Base-by-base conservation (phyloP, 441 rosid genomes). In the Croton setiger region DNA sequence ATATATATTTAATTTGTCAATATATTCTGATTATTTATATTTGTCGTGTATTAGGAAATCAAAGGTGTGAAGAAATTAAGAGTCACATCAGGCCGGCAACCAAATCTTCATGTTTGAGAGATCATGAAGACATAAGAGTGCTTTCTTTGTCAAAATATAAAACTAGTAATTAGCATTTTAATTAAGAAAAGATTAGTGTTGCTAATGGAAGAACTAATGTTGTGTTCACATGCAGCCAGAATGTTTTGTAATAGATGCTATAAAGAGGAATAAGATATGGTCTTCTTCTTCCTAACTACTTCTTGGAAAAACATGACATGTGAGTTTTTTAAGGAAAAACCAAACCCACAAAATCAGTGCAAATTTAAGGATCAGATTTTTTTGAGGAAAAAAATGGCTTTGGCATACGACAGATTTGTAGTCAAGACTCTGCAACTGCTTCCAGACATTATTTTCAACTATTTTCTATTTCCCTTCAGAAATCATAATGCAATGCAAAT, bases 31-130 rank as follows among this genome's bases (percentile, higher is more conserved):
- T 75, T 27, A 4, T 9, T 7, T 72, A 33, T 57, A 27, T 35
- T 60, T 48, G 44, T n/a, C 67, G 31, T 31, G 67, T 27, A 45
- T 12, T 18, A 35, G 31, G 23, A 72, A 72, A 76, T 73, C 64
- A 23, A 43, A 58, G 72, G 66, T 57, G 18, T 4, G 17, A 15
- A 63, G 31, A 21, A 7, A 51, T 51, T 66, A 76, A 62, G 36
- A 18, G 81, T 80, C 81, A 71, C 81, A 67, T 83, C 86, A 66
- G 7, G 47, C 81, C 81, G 79, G 81, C 81, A 76, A 76, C 82
- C 66, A 80, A 80, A 80, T 80, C 86, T 72, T 61, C 10, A 54
- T 17, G 18, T 68, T 80, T 78, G 78, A 83, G 67, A 57, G 37
- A 64, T 43, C 54, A 64, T 11, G 47, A 35, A 43, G 7, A 69